Conservation (phyloP, 306 rosid species). For the Acacia melanoxylon region DNA sequence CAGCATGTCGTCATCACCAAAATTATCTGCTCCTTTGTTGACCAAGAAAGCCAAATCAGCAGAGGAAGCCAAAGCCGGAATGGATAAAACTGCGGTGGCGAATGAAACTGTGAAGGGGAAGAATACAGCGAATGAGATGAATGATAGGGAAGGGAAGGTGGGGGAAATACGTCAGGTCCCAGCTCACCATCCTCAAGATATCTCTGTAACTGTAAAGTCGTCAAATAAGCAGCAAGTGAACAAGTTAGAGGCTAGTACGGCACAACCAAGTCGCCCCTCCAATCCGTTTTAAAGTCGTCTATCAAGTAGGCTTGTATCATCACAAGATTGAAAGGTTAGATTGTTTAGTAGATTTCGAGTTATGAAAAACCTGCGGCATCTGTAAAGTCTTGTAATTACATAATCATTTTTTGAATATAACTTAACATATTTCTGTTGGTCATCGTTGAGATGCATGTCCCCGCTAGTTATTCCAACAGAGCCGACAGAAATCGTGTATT, state of each 20-base stretch:
- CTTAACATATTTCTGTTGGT: not conserved
- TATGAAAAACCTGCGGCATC: constrained; percentile 16
- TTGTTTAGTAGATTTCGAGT: not conserved
- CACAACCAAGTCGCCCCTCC: constrained; percentile 49
- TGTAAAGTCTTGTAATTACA: constrained; percentile 12
- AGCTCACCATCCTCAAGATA: constrained; percentile 33
- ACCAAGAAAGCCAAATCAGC: constrained; percentile 60
- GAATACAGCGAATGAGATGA: constrained; percentile 29
- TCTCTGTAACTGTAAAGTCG: constrained; percentile 38
- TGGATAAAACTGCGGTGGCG: constrained; percentile 21
- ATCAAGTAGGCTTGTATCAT: constrained; percentile 47
- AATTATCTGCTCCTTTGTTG: constrained; percentile 59
- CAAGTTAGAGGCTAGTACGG: constrained; percentile 46
- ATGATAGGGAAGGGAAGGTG: constrained; percentile 39
- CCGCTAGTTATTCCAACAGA: not conserved
- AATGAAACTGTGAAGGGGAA: constrained; percentile 40
- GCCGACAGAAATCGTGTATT: not conserved
- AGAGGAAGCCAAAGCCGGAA: constrained; percentile 46
- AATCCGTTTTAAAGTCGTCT: constrained; percentile 86
- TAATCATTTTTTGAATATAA: constrained; percentile 6
- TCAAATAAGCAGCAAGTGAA: constrained; percentile 41
- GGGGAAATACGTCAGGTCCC: constrained; percentile 34
- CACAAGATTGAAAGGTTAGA: not conserved
- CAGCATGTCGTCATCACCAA: constrained; percentile 41
- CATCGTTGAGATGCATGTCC: not conserved